Evolutionary conservation across 805 yeast species (phyloP), one percentile per base, ranked within the genome.

Genomic region (Candida coleopterorum): DNA sequence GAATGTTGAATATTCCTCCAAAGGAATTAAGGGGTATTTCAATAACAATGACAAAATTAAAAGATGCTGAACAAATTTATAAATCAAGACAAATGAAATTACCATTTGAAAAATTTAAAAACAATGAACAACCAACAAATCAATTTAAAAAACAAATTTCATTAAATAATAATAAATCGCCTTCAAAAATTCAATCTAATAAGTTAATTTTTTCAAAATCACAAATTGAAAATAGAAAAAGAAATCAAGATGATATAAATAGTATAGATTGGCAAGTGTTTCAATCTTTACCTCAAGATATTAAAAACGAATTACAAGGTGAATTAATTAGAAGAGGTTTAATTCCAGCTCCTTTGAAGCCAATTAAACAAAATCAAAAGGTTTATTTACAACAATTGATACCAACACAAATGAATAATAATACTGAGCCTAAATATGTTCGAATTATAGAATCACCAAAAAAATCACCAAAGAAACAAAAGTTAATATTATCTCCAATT

Each of bases 21-120:
- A 51, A 53, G 10, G 95, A 86, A 25, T 56, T 89, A 8, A 62
- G 97, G 33, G 97, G 97, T 0, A 59, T 90, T 3, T 81, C 94
- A 0, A 64, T 90, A 1, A 83, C 79, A 18, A 68, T 87, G 60
- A 69, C 72, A 6, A 77, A 76, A 45, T 62, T 89, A 24, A 64
- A 64, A n/a, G 69, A 64, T 35, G 60, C 59, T 3, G 62, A 56
- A 7, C 40, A 18, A 2, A 35, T 52, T 9, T 46, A 42, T 17
- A 50, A 47, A 25, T 46, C 34, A 12, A 42, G 46, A 18, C 69
- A 60, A 38, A 47, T 40, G 45, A 52, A 37, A 36, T 46, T 62
- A 16, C 52, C 51, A 2, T 50, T 51, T 29, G 36, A 34, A 4
- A 45, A 35, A 8, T 18, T 24, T 18, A 34, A 52, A 8, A 57